Evolutionary conservation across 768 basidiomycete species (phyloP), one percentile per base, ranked within the genome.

Genomic region (Xanthoconium purpureum): DNA sequence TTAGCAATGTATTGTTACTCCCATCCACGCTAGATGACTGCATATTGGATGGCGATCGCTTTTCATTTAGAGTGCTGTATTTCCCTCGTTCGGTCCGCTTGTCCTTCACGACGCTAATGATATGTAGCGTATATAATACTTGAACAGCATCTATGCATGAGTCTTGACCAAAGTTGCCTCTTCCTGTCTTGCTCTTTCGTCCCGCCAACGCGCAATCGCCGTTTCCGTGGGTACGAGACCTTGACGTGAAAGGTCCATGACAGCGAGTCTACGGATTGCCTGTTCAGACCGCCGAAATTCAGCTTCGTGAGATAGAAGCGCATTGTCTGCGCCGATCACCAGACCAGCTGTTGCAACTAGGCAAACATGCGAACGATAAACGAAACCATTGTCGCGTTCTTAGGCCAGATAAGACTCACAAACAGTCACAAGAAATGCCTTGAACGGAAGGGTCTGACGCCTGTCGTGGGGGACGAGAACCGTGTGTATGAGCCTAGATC

Each of bases 221-320:
- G 88, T 84, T 71, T 95, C 92, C 8, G 91, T 93, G 3, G 84
- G 83, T 51, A 94, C 80, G 43, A 89, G 75, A 28, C 92, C 92
- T 57, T 82, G 82, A 38, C 83, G 79, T 17, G 87, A 84, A 46
- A 95, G 79, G 53, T 91, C 90, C 35, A 86, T 75, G 40, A 88
- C 78, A 11, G 92, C 92, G 68, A 89, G 78, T 50, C 82, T 79
- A 37, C 92, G 84, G 38, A 94, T 72, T 14, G 77, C 72, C 59
- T 87, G 84, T 67, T 94, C 91, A 54, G 83, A 79, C 56, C 75
- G 72, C 30, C 92, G 83, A 61, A 87, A 77, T 45, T 78, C 72
- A 43, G 78, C 78, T 73, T 94, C 90, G 60, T 89, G 87, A 55
- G 79, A 75, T 36, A 89, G 73, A 32, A 94, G 78, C 1, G 92